Base-by-base conservation (phyloP, 108 stramenopile genomes). In the Schizochytrium sp. region DNA sequence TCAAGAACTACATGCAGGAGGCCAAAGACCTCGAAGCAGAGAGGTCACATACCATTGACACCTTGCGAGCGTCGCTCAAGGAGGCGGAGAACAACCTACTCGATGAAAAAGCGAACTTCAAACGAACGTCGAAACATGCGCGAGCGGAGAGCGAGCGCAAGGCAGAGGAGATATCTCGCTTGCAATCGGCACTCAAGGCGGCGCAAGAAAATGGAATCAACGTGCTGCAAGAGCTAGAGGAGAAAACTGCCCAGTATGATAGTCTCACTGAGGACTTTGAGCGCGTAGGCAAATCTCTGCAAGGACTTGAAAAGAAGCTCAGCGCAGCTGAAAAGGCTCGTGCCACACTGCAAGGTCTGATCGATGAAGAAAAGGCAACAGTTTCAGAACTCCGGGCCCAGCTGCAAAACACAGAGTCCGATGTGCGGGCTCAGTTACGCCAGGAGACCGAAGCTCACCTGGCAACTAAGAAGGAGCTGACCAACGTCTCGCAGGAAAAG, bases 181-280 rank as follows among this genome's bases (percentile, higher is more conserved):
- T 83, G 51, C 76, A 83, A 34, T 43, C 19, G 48, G 51, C 45
- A 6, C 51, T 83, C 48, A 53, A 83, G 28, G 45, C 76, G 6
- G 76, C 76, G 19, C 76, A 83, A 34, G 51, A 83, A 45, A 47
- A 83, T 34, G 76, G 76, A 12, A 83, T 83, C 51, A 83, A 83
- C 25, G 76, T 83, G 12, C 48, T 83, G 2, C 76, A 83, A 53
- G 76, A 83, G 76, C 76, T 83, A 1, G 76, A 83, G 51, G 76
- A 83, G 5, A 83, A 83, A 83, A 21, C 76, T 28, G 76, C 76
- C 0, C 51, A 47, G n/a, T 83, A 53, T 83, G 76, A 83, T 45
- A 83, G 48, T 4, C 76, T 83, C n/a, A 28, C 76, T 4, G 45
- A 53, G 23, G 76, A 83, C 51, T 83, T 83, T 83, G 48, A 83